Percentiles rank a stretch among this genome's conserved stretches.
Conservation (phyloP, 371 early-diverging fungal genomes). For the Paraphysoderma sedebokerense region DNA sequence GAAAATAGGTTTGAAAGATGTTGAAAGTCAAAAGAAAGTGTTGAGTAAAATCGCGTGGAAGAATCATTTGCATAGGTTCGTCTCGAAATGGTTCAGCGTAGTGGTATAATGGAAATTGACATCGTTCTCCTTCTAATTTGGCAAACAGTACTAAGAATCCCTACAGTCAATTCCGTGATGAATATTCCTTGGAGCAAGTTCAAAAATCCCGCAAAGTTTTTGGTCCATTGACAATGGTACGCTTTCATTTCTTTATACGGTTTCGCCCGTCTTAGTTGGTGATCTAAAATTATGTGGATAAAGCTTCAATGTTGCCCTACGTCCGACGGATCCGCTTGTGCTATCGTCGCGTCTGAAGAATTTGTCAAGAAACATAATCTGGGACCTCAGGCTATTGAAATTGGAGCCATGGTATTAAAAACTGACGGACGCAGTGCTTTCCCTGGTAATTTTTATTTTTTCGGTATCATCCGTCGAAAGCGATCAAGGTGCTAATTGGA, state of each 20-base stretch:
- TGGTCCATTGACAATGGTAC: conserved; percentile 44
- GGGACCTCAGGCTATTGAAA: conserved; percentile 47
- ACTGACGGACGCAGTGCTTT: no score
- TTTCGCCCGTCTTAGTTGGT: background rate
- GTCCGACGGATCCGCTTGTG: conserved; percentile 55
- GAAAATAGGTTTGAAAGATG: conserved; percentile 35
- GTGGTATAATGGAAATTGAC: background rate
- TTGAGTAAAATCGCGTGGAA: conserved; percentile 57
- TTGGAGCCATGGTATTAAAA: conserved; percentile 49
- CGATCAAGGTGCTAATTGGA: no score
- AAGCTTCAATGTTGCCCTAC: conserved; percentile 65
- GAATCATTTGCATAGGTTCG: conserved; percentile 47
- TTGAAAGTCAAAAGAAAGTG: conserved; percentile 9
- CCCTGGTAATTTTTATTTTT: no score
- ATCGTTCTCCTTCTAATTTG: conserved; percentile 3
- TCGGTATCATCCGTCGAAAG: no score
- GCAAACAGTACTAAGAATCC: conserved; percentile 40
- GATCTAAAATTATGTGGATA: no score
- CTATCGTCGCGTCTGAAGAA: conserved; percentile 43
- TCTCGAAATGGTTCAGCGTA: background rate
- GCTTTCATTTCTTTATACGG: background rate
- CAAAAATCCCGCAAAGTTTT: conserved; percentile 40
- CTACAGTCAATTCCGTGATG: conserved; percentile 57
- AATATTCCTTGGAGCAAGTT: conserved; percentile 46
- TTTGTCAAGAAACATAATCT: conserved; percentile 44